phyloP scores from a whole-genome alignment of 257 asterid species.

The Fraxinus americana region DNA sequence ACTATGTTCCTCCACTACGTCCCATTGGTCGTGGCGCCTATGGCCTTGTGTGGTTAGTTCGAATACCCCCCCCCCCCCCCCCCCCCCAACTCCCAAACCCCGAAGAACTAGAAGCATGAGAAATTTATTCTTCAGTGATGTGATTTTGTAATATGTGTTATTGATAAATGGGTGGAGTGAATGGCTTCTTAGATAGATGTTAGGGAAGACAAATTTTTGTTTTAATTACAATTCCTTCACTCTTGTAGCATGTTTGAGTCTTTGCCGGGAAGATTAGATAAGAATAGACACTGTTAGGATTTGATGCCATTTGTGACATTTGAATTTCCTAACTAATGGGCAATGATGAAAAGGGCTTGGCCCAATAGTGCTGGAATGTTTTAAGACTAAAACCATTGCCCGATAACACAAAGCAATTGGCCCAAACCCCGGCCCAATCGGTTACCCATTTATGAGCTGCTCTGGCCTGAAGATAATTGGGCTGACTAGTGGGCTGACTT shows the following conservation, averaged over 20 bases:
- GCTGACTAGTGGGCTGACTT: too few species aligned
- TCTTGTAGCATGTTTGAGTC: neutral
- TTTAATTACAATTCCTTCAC: neutral
- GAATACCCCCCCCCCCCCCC: too few species aligned
- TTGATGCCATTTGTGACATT: too few species aligned
- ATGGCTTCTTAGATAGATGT: neutral
- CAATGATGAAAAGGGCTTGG: too few species aligned
- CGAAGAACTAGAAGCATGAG: neutral
- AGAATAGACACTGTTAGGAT: neutral
- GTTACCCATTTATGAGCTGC: too few species aligned
- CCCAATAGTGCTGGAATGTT: too few species aligned
- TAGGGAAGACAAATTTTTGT: neutral
- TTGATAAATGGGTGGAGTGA: neutral
- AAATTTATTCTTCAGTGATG: neutral
- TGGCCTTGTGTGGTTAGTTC: slow-evolving; percentile 79
- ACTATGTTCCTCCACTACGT: slow-evolving; percentile 80
- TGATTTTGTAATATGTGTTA: neutral
- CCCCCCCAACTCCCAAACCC: neutral
- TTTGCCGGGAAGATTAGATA: neutral
- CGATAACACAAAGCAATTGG: too few species aligned
- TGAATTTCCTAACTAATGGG: too few species aligned
- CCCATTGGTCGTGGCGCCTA: slow-evolving; percentile 94
- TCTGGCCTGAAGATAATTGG: too few species aligned
- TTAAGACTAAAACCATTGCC: too few species aligned
- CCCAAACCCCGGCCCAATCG: too few species aligned